A percentile compares a stretch with the other conserved stretches of the same genome.
phyloP scores from a whole-genome alignment of 1,284 basidiomycete genomes.

The Apiotrichum akiyoshidainum region DNA sequence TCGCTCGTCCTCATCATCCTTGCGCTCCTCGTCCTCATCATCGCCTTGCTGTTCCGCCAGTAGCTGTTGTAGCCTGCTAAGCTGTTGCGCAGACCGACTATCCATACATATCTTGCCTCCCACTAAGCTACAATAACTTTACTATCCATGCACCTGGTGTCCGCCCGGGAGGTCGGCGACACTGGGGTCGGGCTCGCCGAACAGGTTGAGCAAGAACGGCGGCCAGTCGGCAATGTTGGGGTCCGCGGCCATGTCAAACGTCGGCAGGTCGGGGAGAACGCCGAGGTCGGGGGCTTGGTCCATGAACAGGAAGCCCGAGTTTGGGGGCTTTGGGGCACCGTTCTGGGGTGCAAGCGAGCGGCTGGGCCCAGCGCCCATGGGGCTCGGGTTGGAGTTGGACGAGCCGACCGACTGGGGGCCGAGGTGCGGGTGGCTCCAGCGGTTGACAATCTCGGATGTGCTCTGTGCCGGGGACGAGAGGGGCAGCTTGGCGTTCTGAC shows the following conservation, averaged over 20 bases:
- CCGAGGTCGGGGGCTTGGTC: constrained; percentile 17
- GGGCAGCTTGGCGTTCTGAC: background rate
- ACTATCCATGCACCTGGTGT: too few species aligned
- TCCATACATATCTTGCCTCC: too few species aligned
- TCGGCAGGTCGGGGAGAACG: constrained; percentile 13
- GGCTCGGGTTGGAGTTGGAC: background rate
- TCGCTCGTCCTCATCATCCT: constrained; percentile 5
- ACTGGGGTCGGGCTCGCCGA: constrained; percentile 13
- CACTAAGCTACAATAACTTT: too few species aligned
- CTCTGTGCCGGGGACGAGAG: constrained; percentile 1
- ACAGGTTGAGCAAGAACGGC: constrained; percentile 22
- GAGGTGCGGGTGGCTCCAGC: background rate
- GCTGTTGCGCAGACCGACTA: constrained; percentile 3
- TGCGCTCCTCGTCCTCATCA: constrained; percentile 7
- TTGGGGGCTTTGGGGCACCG: background rate
- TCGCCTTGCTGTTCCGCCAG: constrained; percentile 7
- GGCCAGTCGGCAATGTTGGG: constrained; percentile 19
- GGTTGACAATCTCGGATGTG: constrained; percentile 3
- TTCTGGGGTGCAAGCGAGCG: too few species aligned
- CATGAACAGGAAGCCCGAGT: constrained; percentile 12
- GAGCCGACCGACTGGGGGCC: background rate
- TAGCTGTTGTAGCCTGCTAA: constrained; percentile 1
- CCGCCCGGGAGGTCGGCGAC: background rate
- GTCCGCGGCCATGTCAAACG: constrained; percentile 13
- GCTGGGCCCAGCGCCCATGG: background rate